Conservation (phyloP, 495 filamentous ascomycete species). For the Cercophora scortea region DNA sequence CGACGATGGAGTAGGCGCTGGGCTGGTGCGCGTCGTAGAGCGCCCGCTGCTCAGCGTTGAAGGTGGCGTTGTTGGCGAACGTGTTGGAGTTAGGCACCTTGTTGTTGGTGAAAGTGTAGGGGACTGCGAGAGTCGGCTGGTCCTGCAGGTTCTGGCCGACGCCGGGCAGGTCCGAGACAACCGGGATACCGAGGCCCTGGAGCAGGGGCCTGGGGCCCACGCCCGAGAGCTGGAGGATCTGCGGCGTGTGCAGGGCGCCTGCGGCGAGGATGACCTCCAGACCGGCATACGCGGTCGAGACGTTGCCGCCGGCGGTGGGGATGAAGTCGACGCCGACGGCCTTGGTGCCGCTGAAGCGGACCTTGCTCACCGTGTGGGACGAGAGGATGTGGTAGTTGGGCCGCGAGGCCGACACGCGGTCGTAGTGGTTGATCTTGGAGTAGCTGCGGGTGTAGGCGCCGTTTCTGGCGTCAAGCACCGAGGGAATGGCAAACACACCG, state of each 20-base stretch:
- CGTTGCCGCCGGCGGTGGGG: constrained; percentile 9
- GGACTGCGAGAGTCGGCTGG: constrained; percentile 25
- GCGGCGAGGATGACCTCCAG: constrained; percentile 51
- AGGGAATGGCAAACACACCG: constrained; percentile 30
- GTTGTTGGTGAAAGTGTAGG: constrained; percentile 20
- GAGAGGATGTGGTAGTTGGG: constrained; percentile 40
- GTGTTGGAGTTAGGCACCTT: constrained; percentile 19
- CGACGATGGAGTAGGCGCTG: constrained; percentile 25
- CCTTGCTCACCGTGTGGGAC: constrained; percentile 35
- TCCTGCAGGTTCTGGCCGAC: constrained; percentile 63
- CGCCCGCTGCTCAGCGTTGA: constrained; percentile 30
- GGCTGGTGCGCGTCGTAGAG: constrained; percentile 28
- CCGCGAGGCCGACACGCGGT: constrained; percentile 22
- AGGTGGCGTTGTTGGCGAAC: constrained; percentile 33
- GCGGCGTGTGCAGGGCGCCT: constrained; percentile 50
- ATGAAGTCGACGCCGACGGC: constrained; percentile 22
- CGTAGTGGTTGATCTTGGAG: constrained; percentile 31
- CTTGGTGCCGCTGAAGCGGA: constrained; percentile 31
- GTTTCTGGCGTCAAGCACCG: constrained; percentile 30
- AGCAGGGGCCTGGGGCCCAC: constrained; percentile 65
- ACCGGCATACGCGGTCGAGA: constrained; percentile 23
- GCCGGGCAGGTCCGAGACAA: constrained; percentile 64
- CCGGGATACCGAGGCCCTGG: constrained; percentile 52
- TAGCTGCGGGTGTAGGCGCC: constrained; percentile 23
- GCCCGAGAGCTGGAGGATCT: constrained; percentile 62